Conservation (phyloP, 345 rosid species). For the Heritiera littoralis region DNA sequence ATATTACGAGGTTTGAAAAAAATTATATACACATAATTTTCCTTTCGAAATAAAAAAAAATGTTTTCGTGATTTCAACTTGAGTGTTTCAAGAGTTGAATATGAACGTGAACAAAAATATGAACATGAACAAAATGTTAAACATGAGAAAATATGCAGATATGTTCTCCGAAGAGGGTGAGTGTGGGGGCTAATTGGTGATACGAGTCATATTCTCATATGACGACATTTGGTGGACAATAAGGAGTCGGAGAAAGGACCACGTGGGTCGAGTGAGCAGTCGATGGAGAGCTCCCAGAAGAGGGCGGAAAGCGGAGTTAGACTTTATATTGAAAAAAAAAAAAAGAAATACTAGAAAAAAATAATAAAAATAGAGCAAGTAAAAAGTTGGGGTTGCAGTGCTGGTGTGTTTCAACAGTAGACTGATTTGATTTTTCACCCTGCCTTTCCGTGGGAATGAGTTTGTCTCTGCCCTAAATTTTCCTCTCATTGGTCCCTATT, state of each 20-base stretch:
- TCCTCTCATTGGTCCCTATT: constrained; percentile 26
- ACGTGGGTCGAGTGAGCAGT: constrained; percentile 16
- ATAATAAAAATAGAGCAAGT: no score
- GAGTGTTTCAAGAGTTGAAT: no score
- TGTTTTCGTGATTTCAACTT: no score
- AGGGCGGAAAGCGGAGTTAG: constrained; percentile 29
- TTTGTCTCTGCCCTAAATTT: neutral
- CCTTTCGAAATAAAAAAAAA: no score
- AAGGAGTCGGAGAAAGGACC: constrained; percentile 3
- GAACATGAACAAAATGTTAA: no score
- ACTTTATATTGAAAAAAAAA: no score
- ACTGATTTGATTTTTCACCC: neutral
- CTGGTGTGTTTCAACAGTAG: neutral
- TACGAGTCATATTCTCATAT: constrained; percentile 18
- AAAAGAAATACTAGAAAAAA: neutral
- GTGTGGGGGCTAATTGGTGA: constrained; percentile 24
- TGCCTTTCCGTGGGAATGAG: neutral
- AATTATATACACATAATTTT: no score
- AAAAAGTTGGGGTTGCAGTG: no score
- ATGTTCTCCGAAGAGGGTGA: neutral
- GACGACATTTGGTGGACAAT: constrained; percentile 20
- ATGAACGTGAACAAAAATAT: no score
- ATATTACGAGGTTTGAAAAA: no score
- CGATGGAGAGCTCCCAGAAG: constrained; percentile 1
- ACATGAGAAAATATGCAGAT: neutral